A percentile compares a stretch with the other conserved stretches of the same genome.
Evolutionary conservation across 1,284 basidiomycete genomes (phyloP).

Genomic region (Dichomitus squalens): DNA sequence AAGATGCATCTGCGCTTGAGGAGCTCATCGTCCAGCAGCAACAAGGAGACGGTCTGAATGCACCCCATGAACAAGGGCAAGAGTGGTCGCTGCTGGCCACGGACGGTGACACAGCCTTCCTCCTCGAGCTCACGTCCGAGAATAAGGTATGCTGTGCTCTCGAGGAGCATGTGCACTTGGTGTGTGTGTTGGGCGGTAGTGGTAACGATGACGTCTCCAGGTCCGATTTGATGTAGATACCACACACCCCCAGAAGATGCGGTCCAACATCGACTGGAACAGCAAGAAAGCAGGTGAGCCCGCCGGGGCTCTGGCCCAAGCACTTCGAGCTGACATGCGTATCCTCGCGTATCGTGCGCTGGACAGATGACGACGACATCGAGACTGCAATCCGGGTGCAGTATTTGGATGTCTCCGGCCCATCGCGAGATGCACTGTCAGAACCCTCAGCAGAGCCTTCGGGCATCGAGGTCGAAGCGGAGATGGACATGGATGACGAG

Average conservation of each 20-base stretch:
- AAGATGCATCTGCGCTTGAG: conserved; percentile 68
- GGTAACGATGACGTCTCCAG: conserved; percentile 37
- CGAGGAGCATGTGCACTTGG: neutral
- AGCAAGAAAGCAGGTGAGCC: conserved; percentile 79
- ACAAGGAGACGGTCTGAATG: conserved; percentile 18
- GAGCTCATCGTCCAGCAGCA: conserved; percentile 40
- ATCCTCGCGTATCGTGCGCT: neutral
- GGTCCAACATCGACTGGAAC: conserved; percentile 70
- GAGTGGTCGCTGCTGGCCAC: conserved; percentile 74
- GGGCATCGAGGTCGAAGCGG: neutral
- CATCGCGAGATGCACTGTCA: conserved; percentile 1
- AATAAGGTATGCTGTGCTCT: conserved; percentile 48
- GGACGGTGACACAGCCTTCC: conserved; percentile 74
- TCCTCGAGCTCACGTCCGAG: conserved; percentile 73
- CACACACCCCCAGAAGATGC: conserved; percentile 53
- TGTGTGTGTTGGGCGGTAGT: neutral
- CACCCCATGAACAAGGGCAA: conserved; percentile 52
- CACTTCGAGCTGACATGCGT: neutral
- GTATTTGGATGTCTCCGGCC: conserved; percentile 34
- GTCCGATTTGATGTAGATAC: conserved; percentile 71
- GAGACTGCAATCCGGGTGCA: conserved; percentile 63
- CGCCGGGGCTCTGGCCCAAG: neutral
- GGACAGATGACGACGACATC: conserved; percentile 76
- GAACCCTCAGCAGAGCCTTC: conserved; percentile 13
- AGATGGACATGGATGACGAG: conserved; percentile 4